Base-by-base conservation (phyloP, 129 eudicot genomes). In the Calendula officinalis region DNA sequence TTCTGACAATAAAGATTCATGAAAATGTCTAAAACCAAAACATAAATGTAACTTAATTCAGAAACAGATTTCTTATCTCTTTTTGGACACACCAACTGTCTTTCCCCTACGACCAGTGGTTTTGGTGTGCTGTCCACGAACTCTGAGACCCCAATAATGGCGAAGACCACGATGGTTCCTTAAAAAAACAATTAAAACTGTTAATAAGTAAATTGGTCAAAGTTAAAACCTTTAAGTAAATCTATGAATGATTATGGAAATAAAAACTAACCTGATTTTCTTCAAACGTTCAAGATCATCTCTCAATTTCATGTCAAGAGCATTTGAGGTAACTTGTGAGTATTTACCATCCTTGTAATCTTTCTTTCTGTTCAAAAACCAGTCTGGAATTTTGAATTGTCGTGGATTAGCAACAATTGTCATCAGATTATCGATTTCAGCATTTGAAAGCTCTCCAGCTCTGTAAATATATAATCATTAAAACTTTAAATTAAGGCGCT, bases 241-340 rank as follows among this genome's bases (percentile, higher is more conserved):
- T 2, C 30, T 39, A 8, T 7, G 7, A 39, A 39, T 5, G 11
- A 49, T 14, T 4, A 47, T 2, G 1, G 9, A 69, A 61, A 48
- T 5, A 70, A 70, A 70, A 8, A 47, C 67, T 0, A 40, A 84
- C 91, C 91, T 84, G 70, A 81, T 84, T 66, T 84, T 84, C 91
- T 84, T 84, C 72, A 84, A 62, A 13, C 91, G 91, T 65, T 84
- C 91, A 54, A 84, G 86, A n/a, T 84, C 91, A 72, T 84, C 91
- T 63, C 91, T 84, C 17, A 84, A 66, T 46, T 84, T 84, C 91
- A 84, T 84, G 80, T 84, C 91, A 8, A 84, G 87, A 2, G 86
- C 86, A 65, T 84, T 84, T 1, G 91, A 84, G 27, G 85, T 76
- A 40, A 84, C 91, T 49, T 84, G 91, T 7, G 86, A 81, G 72